Percentiles rank a stretch among this genome's conserved stretches.
Evolutionary conservation across 768 basidiomycete genomes (phyloP).

Genomic region (Xerocomus potaroensis): DNA sequence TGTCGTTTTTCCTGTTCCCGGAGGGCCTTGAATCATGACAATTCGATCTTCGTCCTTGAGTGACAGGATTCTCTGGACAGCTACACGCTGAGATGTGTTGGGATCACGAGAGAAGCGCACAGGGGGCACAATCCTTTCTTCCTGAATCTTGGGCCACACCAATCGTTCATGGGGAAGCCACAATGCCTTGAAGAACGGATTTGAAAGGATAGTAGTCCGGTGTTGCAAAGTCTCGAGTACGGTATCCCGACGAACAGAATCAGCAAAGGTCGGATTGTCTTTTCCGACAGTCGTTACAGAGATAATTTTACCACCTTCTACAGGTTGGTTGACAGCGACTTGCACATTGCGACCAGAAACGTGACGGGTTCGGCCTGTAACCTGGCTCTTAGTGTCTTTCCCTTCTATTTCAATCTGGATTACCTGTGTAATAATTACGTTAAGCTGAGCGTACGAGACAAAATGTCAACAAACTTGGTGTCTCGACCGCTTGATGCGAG

Average conservation of each 20-base stretch:
- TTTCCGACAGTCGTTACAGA: constrained; percentile 50
- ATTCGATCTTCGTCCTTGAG: constrained; percentile 16
- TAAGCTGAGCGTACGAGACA: too few species aligned
- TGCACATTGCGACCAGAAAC: constrained; percentile 36
- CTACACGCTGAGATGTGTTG: constrained; percentile 27
- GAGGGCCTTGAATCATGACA: constrained; percentile 34
- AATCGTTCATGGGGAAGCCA: constrained; percentile 22
- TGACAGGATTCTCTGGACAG: constrained; percentile 32
- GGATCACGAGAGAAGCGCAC: constrained; percentile 8
- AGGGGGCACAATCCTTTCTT: background rate
- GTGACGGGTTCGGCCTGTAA: constrained; percentile 20
- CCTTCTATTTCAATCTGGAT: constrained; percentile 18
- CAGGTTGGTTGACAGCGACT: constrained; percentile 24
- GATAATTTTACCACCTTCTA: constrained; percentile 15
- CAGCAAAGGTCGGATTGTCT: constrained; percentile 53
- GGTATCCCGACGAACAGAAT: constrained; percentile 28
- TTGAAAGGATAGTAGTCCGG: constrained; percentile 10
- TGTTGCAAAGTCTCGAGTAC: constrained; percentile 23
- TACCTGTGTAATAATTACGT: constrained; percentile 7
- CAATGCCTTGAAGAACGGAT: constrained; percentile 26
- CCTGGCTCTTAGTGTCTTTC: background rate
- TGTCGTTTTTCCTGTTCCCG: constrained; percentile 43
- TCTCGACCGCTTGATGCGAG: constrained; percentile 35
- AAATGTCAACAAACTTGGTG: constrained; percentile 35
- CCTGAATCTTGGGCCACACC: constrained; percentile 11